Base-by-base conservation (phyloP, 2,329 filamentous ascomycete species). In the Phaeosphaeria sp. region DNA sequence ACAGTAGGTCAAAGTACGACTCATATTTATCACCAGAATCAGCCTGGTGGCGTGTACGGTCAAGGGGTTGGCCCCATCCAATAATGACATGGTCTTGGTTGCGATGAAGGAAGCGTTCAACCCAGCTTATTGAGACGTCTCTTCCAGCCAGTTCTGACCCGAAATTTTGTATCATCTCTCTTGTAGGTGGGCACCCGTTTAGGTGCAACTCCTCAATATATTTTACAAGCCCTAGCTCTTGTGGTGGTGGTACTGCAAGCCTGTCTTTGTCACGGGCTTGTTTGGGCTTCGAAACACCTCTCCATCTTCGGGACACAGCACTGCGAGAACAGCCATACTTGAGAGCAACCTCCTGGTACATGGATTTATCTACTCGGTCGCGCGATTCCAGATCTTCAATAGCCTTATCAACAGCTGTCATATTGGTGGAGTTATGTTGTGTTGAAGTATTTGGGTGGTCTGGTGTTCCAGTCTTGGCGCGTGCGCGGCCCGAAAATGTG, bases 1-100 rank as follows among this genome's bases (percentile, higher is more conserved):
- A 46, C 36, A 60, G 39, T 1, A 62, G 25, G 7, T 60, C 44
- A 49, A 70, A 70, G 20, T 60, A 60, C 4, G 53, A 49, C 11
- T 30, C 51, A 53, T 67, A 69, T 53, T 66, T 60, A 22, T 43
- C 11, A 13, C 13, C 39, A 52, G 44, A 64, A 56, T 73, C 56
- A 56, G 62, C 67, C 39, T 62, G 57, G 21, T 68, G 40, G 20
- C 65, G 48, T 30, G 43, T 49, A 15, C 18, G n/a, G 43, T 73
- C 63, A 2, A 71, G 59, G 13, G 52, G 21, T 21, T 56, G 47
- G 15, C 60, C 54, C 56, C 54, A 69, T 51, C 51, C 2, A 13
- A 55, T 59, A 22, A 53, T 55, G 20, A 70, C 55, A 18, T 53
- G 11, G 21, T 56, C 30, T 1, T 48, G 7, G 46, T 67, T 39